Evolutionary conservation across 1,284 basidiomycete genomes (phyloP).

Genomic region (Apiotrichum domesticum): DNA sequence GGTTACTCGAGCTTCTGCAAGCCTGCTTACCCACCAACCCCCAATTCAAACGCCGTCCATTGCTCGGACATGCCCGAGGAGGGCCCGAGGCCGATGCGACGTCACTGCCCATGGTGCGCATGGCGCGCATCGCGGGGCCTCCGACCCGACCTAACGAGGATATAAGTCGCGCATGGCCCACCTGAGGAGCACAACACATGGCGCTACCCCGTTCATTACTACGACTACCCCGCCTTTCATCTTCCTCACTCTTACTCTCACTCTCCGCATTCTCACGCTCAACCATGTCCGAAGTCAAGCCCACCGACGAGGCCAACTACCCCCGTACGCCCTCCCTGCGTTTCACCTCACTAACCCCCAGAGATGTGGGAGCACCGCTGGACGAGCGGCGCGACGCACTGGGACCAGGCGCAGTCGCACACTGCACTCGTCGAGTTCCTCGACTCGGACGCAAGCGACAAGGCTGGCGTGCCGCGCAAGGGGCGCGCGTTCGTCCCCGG

Average conservation of each 20-base stretch:
- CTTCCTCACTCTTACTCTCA: not conserved
- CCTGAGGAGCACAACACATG: too few relatives aligned
- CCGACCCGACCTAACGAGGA: too few relatives aligned
- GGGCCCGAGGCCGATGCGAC: too few relatives aligned
- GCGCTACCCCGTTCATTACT: too few relatives aligned
- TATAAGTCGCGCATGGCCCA: too few relatives aligned
- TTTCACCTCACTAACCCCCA: not conserved
- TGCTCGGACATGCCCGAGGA: too few relatives aligned
- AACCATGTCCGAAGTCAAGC: constrained; percentile 3
- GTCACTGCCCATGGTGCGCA: too few relatives aligned
- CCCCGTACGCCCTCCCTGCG: constrained; percentile 5
- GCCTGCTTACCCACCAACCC: too few relatives aligned
- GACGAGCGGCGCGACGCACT: constrained; percentile 51
- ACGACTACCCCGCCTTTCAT: too few relatives aligned
- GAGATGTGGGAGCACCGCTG: constrained; percentile 25
- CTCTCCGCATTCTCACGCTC: not conserved
- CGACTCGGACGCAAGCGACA: constrained; percentile 44
- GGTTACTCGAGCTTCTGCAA: too few relatives aligned
- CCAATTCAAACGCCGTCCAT: too few relatives aligned
- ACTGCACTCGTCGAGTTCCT: constrained; percentile 56
- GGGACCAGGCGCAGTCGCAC: constrained; percentile 58
- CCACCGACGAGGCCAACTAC: constrained; percentile 13
- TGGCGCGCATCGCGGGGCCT: too few relatives aligned
- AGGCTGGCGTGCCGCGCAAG: constrained; percentile 51
- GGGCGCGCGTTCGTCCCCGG: constrained; percentile 65